These are phyloP conservation scores for Fusarium verrucosum DNA, from an alignment of 2,329 filamentous ascomycete species.

Conservation along the genomic window DNA sequence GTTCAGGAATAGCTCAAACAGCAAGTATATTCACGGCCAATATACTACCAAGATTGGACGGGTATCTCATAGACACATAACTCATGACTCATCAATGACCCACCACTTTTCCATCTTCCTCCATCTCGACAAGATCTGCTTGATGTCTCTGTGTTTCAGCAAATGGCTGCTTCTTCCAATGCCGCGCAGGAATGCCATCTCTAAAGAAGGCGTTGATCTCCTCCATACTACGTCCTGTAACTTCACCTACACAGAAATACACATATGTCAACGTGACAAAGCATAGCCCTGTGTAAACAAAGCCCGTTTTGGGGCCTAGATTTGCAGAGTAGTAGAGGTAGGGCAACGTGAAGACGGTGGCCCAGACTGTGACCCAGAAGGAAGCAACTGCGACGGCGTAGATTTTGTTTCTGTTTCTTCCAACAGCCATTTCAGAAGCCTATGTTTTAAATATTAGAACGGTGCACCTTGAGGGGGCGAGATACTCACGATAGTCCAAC, in stretches of 20 bases:
- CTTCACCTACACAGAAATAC: conserved; percentile 50
- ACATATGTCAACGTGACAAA: conserved; percentile 50
- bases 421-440: conserved; percentile 58
- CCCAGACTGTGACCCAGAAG: conserved; percentile 57
- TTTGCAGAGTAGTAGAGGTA: conserved; percentile 54
- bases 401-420: conserved; percentile 53
- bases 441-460: conserved; percentile 1
- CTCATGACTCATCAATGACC: not conserved
- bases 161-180: conserved; percentile 42
- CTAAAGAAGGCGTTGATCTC: conserved; percentile 45
- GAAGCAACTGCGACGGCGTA: conserved; percentile 51
- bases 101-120: not conserved
- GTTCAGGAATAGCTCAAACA: not conserved
- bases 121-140: conserved; percentile 4
- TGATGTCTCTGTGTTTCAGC: conserved; percentile 1
- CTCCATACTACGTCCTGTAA: conserved; percentile 43
- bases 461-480: accelerated
- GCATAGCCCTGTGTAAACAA: conserved; percentile 49
- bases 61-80: conserved; percentile 5
- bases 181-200: conserved; percentile 41
- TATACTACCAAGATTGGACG: not conserved
- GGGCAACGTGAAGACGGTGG: conserved; percentile 51
- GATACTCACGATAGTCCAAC: conserved; percentile 50
- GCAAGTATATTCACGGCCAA: not conserved
- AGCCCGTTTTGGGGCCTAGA: conserved; percentile 52